Percentiles rank a stretch among this genome's conserved stretches.
Evolutionary conservation across 371 early-diverging fungal species (phyloP).

Genomic region (Mortierella sp.): DNA sequence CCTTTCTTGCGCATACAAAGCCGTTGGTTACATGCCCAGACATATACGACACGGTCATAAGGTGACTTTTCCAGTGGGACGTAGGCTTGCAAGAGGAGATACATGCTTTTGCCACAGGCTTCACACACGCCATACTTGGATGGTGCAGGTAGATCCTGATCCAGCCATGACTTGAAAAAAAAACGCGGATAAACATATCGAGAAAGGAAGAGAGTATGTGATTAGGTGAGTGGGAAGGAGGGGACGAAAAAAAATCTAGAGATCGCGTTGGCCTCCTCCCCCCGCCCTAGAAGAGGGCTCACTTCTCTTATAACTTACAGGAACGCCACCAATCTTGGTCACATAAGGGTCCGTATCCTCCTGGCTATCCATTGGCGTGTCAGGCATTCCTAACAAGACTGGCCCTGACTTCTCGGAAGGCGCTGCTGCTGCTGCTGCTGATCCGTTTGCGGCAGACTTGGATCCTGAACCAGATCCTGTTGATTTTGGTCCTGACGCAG

Average conservation of each 20-base stretch:
- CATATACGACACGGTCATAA: constrained; percentile 81
- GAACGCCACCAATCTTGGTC: constrained; percentile 78
- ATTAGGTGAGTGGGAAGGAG: no score
- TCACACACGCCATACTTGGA: constrained; percentile 24
- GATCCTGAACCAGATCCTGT: background rate
- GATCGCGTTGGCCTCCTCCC: no score
- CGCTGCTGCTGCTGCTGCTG: constrained; percentile 2
- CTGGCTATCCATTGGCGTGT: constrained; percentile 61
- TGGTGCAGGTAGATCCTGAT: constrained; percentile 45
- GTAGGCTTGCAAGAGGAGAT: constrained; percentile 76
- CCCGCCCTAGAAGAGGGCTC: no score
- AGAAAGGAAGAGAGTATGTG: background rate
- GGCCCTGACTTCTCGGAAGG: constrained; percentile 37
- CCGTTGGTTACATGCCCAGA: constrained; percentile 82
- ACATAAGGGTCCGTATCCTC: constrained; percentile 70
- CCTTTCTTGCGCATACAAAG: constrained; percentile 76
- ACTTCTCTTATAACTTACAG: no score
- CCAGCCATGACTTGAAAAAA: constrained; percentile 50
- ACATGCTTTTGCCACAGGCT: constrained; percentile 67
- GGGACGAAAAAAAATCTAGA: background rate
- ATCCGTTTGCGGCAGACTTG: no score
- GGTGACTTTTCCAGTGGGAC: constrained; percentile 77
- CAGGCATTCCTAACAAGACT: constrained; percentile 73
- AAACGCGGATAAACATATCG: background rate
- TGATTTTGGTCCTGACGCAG: background rate